Evolutionary conservation across 805 yeast species (phyloP).

Genomic region (Naumovozyma baii): DNA sequence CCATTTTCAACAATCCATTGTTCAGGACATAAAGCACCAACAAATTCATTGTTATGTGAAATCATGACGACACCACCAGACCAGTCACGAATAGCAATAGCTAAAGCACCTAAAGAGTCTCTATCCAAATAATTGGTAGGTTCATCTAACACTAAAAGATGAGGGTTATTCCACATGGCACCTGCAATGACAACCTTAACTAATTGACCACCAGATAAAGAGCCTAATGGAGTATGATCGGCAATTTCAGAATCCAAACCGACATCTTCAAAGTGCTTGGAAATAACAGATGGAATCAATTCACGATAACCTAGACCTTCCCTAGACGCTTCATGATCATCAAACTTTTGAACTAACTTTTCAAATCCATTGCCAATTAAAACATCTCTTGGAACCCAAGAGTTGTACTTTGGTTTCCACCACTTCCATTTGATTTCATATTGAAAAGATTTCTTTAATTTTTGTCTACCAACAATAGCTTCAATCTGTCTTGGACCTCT

Average conservation of each 20-base stretch:
- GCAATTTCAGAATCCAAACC: constrained; percentile 98
- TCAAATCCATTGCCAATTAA: constrained; percentile 77
- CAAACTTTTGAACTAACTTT: constrained; percentile 89
- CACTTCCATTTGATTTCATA: constrained; percentile 91
- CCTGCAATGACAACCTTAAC: constrained; percentile 98
- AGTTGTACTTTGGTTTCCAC: constrained; percentile 87
- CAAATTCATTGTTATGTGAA: constrained; percentile 94
- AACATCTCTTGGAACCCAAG: constrained; percentile 83
- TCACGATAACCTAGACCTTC: constrained; percentile 98
- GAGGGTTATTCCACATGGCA: constrained; percentile 99
- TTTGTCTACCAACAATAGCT: constrained; percentile 95
- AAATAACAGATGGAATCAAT: constrained; percentile 78
- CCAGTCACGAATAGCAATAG: constrained; percentile 97
- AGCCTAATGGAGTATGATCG: constrained; percentile 94
- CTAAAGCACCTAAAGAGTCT: constrained; percentile 95
- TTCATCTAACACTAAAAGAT: constrained; percentile 89
- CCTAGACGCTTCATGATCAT: constrained; percentile 98
- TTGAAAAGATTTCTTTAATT: constrained; percentile 91
- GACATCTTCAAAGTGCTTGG: constrained; percentile 94
- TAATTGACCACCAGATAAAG: constrained; percentile 94
- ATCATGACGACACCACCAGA: constrained; percentile 97
- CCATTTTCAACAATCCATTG: constrained; percentile 97
- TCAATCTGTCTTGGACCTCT: constrained; percentile 82
- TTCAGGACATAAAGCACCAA: constrained; percentile 95
- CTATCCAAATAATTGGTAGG: constrained; percentile 97